A percentile compares a stretch with the other conserved stretches of the same genome.
Evolutionary conservation across 148 eudicot species (phyloP).

Genomic region (Silene latifolia): DNA sequence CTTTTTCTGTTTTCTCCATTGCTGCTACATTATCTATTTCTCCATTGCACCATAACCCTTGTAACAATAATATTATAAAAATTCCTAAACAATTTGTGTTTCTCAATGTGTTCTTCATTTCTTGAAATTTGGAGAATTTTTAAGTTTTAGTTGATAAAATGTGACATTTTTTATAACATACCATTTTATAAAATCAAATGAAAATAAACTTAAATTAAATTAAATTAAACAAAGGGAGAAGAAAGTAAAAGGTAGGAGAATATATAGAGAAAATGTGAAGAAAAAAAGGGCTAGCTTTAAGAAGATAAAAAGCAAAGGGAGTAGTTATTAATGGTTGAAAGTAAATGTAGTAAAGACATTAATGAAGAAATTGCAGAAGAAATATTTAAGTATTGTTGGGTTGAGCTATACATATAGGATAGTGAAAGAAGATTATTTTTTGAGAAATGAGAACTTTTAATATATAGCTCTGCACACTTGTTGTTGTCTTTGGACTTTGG

Average conservation of each 20-base stretch:
- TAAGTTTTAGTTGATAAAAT: neutral
- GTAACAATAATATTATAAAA: constrained; percentile 27
- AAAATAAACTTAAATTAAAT: neutral
- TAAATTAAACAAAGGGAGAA: neutral
- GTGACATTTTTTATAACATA: neutral
- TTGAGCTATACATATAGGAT: constrained; percentile 21
- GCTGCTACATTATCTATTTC: constrained; percentile 38
- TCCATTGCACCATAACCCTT: constrained; percentile 36
- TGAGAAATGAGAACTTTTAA: constrained; percentile 6
- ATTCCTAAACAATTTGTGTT: constrained; percentile 8
- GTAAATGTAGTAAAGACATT: constrained; percentile 16
- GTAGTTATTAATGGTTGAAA: constrained; percentile 18
- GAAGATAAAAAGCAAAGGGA: too few species aligned
- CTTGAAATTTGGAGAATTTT: neutral
- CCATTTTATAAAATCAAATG: neutral
- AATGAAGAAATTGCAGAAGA: constrained; percentile 4
- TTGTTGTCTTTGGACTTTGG: constrained; percentile 23
- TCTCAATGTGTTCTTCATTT: constrained; percentile 26
- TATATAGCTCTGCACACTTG: constrained; percentile 15
- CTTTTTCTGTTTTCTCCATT: constrained; percentile 64
- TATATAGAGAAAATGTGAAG: constrained; percentile 1
- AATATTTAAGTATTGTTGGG: constrained; percentile 16
- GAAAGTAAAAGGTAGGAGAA: constrained; percentile 1
- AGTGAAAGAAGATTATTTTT: constrained; percentile 13
- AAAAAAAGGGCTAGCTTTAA: too few species aligned